A percentile compares a stretch with the other conserved stretches of the same genome.
These are phyloP conservation scores for Pilobolus umbonatus DNA, from an alignment of 192 early-diverging fungal genomes.

Conservation along the genomic window DNA sequence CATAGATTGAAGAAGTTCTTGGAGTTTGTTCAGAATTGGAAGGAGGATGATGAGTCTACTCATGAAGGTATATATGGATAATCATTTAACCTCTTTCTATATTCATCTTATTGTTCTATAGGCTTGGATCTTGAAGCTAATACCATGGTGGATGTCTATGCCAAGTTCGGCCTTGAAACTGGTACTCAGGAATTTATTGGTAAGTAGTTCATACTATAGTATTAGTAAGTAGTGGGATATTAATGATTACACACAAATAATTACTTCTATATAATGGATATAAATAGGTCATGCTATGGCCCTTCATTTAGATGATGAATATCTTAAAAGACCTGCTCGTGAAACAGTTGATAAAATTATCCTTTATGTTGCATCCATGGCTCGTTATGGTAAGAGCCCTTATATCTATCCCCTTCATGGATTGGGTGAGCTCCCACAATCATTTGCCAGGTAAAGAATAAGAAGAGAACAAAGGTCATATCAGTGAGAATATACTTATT, in stretches of 20 bases:
- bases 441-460: constrained; percentile 77
- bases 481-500: too few species aligned
- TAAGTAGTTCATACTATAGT: too few species aligned
- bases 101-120: neutral
- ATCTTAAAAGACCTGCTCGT: constrained; percentile 64
- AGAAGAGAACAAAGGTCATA: neutral
- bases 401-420: constrained; percentile 99
- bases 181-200: constrained; percentile 93
- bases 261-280: neutral
- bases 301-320: constrained; percentile 88
- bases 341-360: constrained; percentile 89
- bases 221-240: too few species aligned
- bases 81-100: neutral
- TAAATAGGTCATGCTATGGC: constrained; percentile 87
- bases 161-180: constrained; percentile 85
- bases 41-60: constrained; percentile 74
- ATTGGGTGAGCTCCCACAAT: constrained; percentile 96
- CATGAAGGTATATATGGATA: constrained; percentile 49
- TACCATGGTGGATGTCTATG: constrained; percentile 83
- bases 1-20: constrained; percentile 90
- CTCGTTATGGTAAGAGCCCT: constrained; percentile 90
- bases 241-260: neutral
- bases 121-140: constrained; percentile 67
- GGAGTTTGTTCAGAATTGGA: constrained; percentile 91
- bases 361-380: constrained; percentile 88